phyloP scores from a whole-genome alignment of 1,139 yeast genomes.

The Trichomonascaceae sp. region DNA sequence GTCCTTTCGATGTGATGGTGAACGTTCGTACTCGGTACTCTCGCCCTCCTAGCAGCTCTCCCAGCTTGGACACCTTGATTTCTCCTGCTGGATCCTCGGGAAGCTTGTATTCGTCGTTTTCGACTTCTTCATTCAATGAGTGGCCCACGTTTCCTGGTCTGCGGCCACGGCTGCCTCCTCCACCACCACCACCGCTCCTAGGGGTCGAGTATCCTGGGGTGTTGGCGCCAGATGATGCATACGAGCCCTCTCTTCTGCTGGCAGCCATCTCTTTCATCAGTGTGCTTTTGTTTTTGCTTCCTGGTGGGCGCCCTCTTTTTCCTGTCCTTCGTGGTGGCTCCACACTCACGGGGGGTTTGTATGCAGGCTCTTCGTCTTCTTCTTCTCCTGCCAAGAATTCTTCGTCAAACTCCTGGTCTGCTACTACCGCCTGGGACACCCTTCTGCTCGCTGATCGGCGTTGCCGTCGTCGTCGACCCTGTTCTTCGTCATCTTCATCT shows the following conservation, averaged over 20 bases:
- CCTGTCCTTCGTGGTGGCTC: slow-evolving; percentile 6
- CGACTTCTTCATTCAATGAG: slow-evolving; percentile 39
- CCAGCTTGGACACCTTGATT: slow-evolving; percentile 54
- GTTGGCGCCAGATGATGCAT: slow-evolving; percentile 7
- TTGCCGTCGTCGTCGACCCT: slow-evolving; percentile 4
- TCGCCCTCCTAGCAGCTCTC: slow-evolving; percentile 64
- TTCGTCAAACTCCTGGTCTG: slow-evolving; percentile 3
- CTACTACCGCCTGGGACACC: too few species aligned
- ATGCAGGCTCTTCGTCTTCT: slow-evolving; percentile 7
- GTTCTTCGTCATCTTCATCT: slow-evolving; percentile 4
- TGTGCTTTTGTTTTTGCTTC: slow-evolving; percentile 18
- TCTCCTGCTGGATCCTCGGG: slow-evolving; percentile 75
- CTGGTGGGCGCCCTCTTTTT: slow-evolving; percentile 27
- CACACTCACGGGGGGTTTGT: slow-evolving; percentile 1
- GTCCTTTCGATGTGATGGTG: slow-evolving; percentile 62
- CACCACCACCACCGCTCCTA: slow-evolving; percentile 11
- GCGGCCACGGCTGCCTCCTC: slow-evolving; percentile 13
- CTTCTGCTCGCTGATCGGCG: too few species aligned
- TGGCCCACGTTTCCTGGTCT: slow-evolving; percentile 27
- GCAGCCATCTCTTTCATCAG: slow-evolving; percentile 10
- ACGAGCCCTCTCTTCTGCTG: slow-evolving; percentile 11
- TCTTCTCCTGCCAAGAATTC: slow-evolving; percentile 1
- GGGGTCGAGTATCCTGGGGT: slow-evolving; percentile 13
- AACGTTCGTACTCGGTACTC: slow-evolving; percentile 72
- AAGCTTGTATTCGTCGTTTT: slow-evolving; percentile 72